Evolutionary conservation across 2,329 filamentous ascomycete species (phyloP), one percentile per base, ranked within the genome.

Genomic region (Leptographium procerum): DNA sequence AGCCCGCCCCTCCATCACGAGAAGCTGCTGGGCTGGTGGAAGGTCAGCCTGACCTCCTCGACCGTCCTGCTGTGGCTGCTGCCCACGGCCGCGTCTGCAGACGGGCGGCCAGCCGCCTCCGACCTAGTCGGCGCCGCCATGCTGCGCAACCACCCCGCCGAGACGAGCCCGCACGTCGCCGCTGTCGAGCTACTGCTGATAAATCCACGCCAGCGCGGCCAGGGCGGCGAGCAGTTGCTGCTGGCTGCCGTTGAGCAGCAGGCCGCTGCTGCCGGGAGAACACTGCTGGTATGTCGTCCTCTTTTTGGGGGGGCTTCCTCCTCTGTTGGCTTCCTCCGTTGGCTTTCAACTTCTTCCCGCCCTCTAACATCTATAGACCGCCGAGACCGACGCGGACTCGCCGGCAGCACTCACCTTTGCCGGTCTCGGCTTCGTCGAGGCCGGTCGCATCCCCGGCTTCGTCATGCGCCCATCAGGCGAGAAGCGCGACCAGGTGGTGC

Each of bases 131-230:
- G 83, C 8, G 74, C 81, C 47, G 81, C 80, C 28, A 80, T 80
- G 73, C 71, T 86, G 4, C 66, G 64, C 52, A 74, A 78, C 68
- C 77, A 80, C 7, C 68, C 69, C 22, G 73, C 72, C 4, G 79
- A 86, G 67, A 85, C 83, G 4, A 80, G 76, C 0, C 73, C 75
- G 0, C 82, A 82, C 62, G 72, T 82, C 33, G 81, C 73, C 3
- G 64, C 69, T 11, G 77, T 86, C 2, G 77, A 86, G 68, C 81
- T 82, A 66, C 71, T 86, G 40, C 71, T 86, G 45, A 73, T 86
- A 11, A 76, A 75, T 60, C 78, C 77, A 14, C 71, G 70, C 52
- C 77, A 76, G 64, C 73, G 83, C 9, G 66, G 73, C 1, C 72
- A 70, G 52, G 82, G 83, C 4, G 76, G 79, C 52, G 81, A 80